Evolutionary conservation across 352 stramenopile genomes (phyloP), one percentile per base, ranked within the genome.

Genomic region (Pythium dissotocum): DNA sequence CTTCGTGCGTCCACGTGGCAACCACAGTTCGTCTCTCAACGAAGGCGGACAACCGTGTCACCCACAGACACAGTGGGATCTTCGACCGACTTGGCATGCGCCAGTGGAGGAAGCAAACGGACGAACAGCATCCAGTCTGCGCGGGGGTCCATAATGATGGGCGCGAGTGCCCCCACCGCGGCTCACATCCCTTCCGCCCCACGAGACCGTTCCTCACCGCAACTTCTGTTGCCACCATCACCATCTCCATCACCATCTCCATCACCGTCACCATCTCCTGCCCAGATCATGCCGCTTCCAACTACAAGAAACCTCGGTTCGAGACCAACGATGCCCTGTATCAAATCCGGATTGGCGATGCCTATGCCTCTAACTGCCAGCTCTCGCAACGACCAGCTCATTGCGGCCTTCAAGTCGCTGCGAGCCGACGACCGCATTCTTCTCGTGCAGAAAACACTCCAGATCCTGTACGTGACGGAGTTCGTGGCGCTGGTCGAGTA

Each of bases 401-500:
- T 32, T 21, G 21, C 46, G 18, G 46, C 46, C 0, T 53, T 32
- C 46, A 53, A 53, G 46, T 53, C 46, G n/a, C 46, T 65, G 21
- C 13, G 28, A 16, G 30, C 24, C 3, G 28, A 55, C 14, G 49
- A 40, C 52, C 55, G 36, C 8, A 14, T 54, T 33, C n/a, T 52
- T 33, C 21, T 61, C 24, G 44, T 72, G 1, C 51, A 60, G 33
- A 38, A 72, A 9, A 63, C 64, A 0, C 58, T 72, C 21, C 44
- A 51, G 33, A 44, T 71, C 6, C 57, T 78, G 13, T 80, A 76
- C 52, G 60, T 63, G 2, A 69, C 62, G 4, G 73, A 83, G 40
- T 80, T 70, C 30, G 44, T 72, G 8, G 53, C 68, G 1, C 61
- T 76, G 13, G 63, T 70, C 16, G 72, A 77, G 21, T 82, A 78